Base-by-base conservation (phyloP, 805 yeast genomes). In the Myxozyma geophila region DNA sequence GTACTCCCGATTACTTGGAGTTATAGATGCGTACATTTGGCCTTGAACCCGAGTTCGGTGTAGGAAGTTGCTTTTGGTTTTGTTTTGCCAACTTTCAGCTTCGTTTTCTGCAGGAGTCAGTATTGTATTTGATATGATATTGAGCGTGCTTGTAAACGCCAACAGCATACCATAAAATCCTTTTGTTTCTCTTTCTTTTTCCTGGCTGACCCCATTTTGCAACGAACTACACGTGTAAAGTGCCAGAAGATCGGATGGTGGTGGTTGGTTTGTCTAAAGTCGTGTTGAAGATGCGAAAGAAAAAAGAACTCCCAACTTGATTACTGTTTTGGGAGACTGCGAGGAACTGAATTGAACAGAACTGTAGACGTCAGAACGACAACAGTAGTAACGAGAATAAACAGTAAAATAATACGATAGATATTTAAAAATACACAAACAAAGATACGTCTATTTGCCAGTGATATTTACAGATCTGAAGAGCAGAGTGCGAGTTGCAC, bases 11-110 rank as follows among this genome's bases (percentile, higher is more conserved):
- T 13, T 46, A 28, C 12, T 9, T 28, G 28, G 4, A 19, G 10
- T 19, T 36, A 33, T 19, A 35, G 21, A n/a, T 21, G 19, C 54
- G 17, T 54, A 67, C 69, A 58, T 71, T 86, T 89, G 10, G 96
- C 86, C 50, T 82, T 83, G 77, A 93, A 93, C 0, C 96, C 87
- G 0, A 96, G 90, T 69, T 89, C 93, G 4, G 99, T 95, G 62
- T 82, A 84, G 73, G 91, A 90, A 19, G 85, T 83, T 6, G 92
- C 85, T 67, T 84, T 85, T 6, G 86, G 85, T 19, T 85, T 84
- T 1, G 88, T 79, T 75, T 95, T 95, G 61, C 99, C 99, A 40
- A 95, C 98, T 72, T 83, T 88, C 58, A 95, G 82, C 79, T 90
- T 93, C 63, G 85, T 81, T 75, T 91, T 91, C 72, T 79, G 70